phyloP scores from a whole-genome alignment of 352 stramenopile species.

The Blastocystis sp. region DNA sequence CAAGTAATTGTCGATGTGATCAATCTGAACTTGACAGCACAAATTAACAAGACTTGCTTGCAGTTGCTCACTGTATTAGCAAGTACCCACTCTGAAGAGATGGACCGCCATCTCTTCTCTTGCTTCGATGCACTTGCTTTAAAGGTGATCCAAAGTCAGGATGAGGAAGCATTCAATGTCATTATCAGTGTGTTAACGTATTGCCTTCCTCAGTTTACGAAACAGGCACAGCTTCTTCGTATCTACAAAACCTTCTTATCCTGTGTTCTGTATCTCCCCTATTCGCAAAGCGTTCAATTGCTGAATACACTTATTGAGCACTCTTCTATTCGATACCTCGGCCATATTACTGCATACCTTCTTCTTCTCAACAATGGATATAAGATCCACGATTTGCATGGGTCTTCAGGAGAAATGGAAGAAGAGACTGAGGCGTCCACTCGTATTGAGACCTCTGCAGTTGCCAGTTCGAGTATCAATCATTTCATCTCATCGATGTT shows the following conservation, averaged over 20 bases:
- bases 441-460: neutral
- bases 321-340: constrained; percentile 10
- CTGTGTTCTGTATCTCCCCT: constrained; percentile 27
- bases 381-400: neutral
- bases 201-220: constrained; percentile 13
- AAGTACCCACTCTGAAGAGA: neutral
- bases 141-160: neutral
- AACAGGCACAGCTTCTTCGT: neutral
- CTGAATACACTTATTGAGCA: constrained; percentile 3
- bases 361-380: constrained; percentile 24
- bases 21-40: neutral
- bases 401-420: neutral
- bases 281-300: constrained; percentile 35
- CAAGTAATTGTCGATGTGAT: constrained; percentile 44
- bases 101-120: neutral
- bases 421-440: neutral
- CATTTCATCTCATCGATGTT: constrained; percentile 23
- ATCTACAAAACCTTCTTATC: constrained; percentile 45
- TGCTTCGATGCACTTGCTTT: constrained; percentile 4
- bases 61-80: neutral
- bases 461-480: neutral
- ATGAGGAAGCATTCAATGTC: constrained; percentile 25
- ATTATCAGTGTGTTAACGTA: constrained; percentile 16
- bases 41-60: constrained; percentile 40
- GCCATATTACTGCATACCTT: constrained; percentile 38